These are phyloP conservation scores for Sapria himalayana DNA, from an alignment of 345 rosid genomes.

Conservation along the genomic window DNA sequence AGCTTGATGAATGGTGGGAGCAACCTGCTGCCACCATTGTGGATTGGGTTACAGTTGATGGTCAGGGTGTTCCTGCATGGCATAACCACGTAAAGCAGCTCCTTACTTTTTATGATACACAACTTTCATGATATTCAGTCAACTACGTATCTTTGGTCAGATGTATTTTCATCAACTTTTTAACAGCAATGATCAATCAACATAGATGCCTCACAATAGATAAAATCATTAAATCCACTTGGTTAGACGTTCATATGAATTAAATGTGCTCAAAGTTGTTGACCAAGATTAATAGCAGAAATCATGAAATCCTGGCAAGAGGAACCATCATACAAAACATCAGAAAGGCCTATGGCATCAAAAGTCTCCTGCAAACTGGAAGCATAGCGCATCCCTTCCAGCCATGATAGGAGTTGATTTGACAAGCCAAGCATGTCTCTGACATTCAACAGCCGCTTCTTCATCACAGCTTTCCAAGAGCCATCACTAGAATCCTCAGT, in stretches of 20 bases:
- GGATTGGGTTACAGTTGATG: constrained; percentile 77
- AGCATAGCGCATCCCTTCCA: constrained; percentile 57
- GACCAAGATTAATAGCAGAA: constrained; percentile 42
- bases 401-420: constrained; percentile 65
- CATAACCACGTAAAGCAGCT: constrained; percentile 80
- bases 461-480: constrained; percentile 67
- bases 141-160: too few species aligned
- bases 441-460: constrained; percentile 42
- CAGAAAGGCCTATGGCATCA: constrained; percentile 54
- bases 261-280: too few species aligned
- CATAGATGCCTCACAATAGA: too few species aligned
- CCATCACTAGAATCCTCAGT: constrained; percentile 32
- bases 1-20: constrained; percentile 95
- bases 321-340: constrained; percentile 52
- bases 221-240: too few species aligned
- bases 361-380: constrained; percentile 77
- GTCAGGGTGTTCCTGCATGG: constrained; percentile 73
- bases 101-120: constrained; percentile 66
- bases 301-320: constrained; percentile 61
- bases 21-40: constrained; percentile 84
- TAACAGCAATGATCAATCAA: too few species aligned
- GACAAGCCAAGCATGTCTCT: constrained; percentile 75
- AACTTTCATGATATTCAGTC: constrained; percentile 17
- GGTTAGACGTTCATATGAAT: too few species aligned
- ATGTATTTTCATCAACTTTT: too few species aligned